phyloP scores from a whole-genome alignment of 176 grass and related monocot genomes.

The Oropetium thomaeum region DNA sequence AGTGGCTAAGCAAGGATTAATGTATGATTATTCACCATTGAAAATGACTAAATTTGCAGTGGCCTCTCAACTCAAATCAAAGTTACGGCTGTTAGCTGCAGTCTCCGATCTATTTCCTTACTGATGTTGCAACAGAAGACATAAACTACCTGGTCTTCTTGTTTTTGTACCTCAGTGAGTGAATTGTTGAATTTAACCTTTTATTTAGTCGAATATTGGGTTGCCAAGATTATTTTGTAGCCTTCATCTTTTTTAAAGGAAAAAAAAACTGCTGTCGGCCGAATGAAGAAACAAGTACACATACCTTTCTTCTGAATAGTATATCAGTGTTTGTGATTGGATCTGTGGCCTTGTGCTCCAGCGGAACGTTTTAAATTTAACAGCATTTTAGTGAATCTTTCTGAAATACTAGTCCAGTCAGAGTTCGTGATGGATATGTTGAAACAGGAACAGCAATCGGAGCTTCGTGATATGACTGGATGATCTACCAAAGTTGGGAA shows the following conservation, averaged over 20 bases:
- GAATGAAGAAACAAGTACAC: too few species aligned
- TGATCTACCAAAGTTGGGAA: too few species aligned
- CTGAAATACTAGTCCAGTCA: neutral
- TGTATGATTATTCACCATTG: neutral
- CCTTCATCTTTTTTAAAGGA: too few species aligned
- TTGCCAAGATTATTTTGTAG: neutral
- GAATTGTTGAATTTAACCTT: conserved; percentile 1
- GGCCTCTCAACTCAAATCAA: neutral
- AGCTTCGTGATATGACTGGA: neutral
- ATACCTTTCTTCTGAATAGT: too few species aligned
- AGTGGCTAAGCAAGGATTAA: neutral
- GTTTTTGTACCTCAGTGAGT: conserved; percentile 22
- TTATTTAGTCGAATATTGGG: neutral
- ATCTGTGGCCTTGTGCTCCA: too few species aligned
- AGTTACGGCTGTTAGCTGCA: neutral
- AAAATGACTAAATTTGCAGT: neutral
- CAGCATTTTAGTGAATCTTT: too few species aligned
- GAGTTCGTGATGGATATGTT: neutral
- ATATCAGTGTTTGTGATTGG: too few species aligned
- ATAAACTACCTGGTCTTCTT: conserved; percentile 1
- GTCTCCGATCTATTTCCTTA: neutral
- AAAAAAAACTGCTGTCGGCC: too few species aligned
- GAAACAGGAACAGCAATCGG: neutral
- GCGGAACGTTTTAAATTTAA: too few species aligned
- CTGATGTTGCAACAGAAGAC: neutral